A percentile compares a stretch with the other conserved stretches of the same genome.
Evolutionary conservation across 2,329 filamentous ascomycete genomes (phyloP).

Genomic region (Tolypocladium inflatum): DNA sequence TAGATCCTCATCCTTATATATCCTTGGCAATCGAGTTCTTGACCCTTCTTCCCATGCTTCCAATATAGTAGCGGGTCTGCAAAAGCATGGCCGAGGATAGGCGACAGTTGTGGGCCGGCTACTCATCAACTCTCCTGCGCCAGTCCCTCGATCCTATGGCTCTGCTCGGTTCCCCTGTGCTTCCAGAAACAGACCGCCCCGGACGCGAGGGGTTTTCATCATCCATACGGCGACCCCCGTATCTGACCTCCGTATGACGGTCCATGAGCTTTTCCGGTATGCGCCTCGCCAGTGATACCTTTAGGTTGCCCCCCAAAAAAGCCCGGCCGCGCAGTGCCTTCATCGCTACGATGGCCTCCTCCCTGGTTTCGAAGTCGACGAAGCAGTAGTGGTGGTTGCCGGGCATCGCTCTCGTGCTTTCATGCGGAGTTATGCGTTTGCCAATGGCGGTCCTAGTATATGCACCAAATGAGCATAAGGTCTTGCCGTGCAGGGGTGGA

Average conservation of each 20-base stretch:
- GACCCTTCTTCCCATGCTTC: too few species aligned
- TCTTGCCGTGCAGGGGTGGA: not conserved
- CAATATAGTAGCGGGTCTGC: too few species aligned
- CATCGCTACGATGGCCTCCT: constrained; percentile 44
- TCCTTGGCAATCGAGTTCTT: too few species aligned
- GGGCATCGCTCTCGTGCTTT: constrained; percentile 37
- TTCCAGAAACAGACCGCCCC: not conserved
- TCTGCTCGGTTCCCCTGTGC: not conserved
- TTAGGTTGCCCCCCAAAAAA: constrained; percentile 12
- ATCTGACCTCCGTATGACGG: not conserved
- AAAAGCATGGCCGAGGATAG: too few species aligned
- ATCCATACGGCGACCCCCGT: not conserved
- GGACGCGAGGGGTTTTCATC: not conserved
- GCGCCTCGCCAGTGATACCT: constrained; percentile 7
- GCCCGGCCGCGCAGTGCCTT: constrained; percentile 13
- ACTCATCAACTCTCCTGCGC: not conserved
- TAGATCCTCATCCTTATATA: too few species aligned
- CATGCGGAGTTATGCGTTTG: constrained; percentile 49
- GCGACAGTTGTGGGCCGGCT: too few species aligned
- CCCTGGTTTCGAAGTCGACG: constrained; percentile 47
- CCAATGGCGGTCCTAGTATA: constrained; percentile 22
- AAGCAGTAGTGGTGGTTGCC: constrained; percentile 57
- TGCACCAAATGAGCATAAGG: not conserved
- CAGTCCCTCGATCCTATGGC: constrained; percentile 6
- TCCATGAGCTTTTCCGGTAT: constrained; percentile 1